Evolutionary conservation across 2,329 filamentous ascomycete species (phyloP), one percentile per base, ranked within the genome.

Genomic region (Neobulgaria alba): DNA sequence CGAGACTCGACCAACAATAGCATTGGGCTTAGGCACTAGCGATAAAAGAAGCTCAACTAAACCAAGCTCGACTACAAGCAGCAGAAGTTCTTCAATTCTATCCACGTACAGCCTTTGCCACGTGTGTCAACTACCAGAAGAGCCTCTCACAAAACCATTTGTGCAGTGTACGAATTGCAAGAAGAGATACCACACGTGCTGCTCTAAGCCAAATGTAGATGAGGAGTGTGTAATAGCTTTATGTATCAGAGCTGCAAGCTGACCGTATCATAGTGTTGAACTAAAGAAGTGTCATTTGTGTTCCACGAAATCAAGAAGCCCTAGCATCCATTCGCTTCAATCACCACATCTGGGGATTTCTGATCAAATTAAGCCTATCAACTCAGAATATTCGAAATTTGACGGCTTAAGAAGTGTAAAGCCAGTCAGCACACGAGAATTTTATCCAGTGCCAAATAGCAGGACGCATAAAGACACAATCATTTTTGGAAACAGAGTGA

Each of bases 11-110:
- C n/a, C n/a, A n/a, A n/a, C n/a, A n/a, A n/a, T n/a, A n/a, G n/a
- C n/a, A n/a, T n/a, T n/a, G n/a, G n/a, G n/a, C n/a, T n/a, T n/a
- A n/a, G n/a, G n/a, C 33, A 3, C 30, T 38, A 53, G 47, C 44
- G 42, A 33, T 31, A 46, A 26, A 42, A 29, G 16, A 33, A 39
- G 14, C 16, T 33, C 8, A 37, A 19, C 29, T 41, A 49, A 3
- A 41, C 33, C n/a, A 12, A 37, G 29, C 52, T 55, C 15, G 54
- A 56, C 20, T 41, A n/a, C 49, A 5, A 52, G 49, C 36, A 55
- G 52, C 19, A 29, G 51, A 3, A 48, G 46, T 4, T 26, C 23
- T 26, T 55, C 52, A 18, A 50, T 44, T 42, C 48, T 46, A 33
- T 54, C 51, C 8, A 38, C 21, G 2, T 45, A 26, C 31, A 48